Percentiles rank a stretch among this genome's conserved stretches.
Evolutionary conservation across 163 green algal genomes (phyloP).

Genomic region (Prototheca wickerhamii): DNA sequence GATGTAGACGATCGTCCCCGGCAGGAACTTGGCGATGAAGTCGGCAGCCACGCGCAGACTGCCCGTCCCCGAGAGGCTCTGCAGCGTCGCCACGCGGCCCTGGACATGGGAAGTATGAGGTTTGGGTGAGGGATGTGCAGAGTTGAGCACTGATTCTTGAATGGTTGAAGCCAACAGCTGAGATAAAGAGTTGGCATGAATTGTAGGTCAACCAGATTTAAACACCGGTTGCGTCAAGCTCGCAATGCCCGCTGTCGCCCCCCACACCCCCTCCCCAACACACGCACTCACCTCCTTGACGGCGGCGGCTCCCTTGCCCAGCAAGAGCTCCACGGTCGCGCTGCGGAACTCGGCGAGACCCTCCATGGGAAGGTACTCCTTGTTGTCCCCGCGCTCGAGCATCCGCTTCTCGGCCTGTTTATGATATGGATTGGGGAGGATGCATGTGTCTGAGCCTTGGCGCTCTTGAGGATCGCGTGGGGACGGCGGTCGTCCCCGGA

Average conservation of each 20-base stretch:
- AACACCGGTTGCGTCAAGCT: too few relatives aligned
- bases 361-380: slow-evolving; percentile 95
- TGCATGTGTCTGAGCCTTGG: neutral
- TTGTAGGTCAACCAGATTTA: too few relatives aligned
- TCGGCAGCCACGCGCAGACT: slow-evolving; percentile 78
- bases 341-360: slow-evolving; percentile 81
- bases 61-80: slow-evolving; percentile 92
- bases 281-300: slow-evolving; percentile 56
- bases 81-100: slow-evolving; percentile 59
- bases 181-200: too few relatives aligned
- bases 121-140: too few relatives aligned
- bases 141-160: too few relatives aligned
- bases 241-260: too few relatives aligned
- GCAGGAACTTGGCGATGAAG: slow-evolving; percentile 86
- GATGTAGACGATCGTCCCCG: slow-evolving; percentile 64
- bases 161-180: too few relatives aligned
- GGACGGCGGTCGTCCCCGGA: too few relatives aligned
- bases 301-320: slow-evolving; percentile 61
- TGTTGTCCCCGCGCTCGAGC: slow-evolving; percentile 75
- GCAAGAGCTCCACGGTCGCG: slow-evolving; percentile 79
- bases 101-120: slow-evolving; percentile 15
- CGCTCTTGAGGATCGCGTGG: too few relatives aligned
- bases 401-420: slow-evolving; percentile 83
- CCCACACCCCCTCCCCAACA: too few relatives aligned
- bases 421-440: neutral